phyloP scores from a whole-genome alignment of 2,329 filamentous ascomycete species.

The Neodidymelliopsis sp. region DNA sequence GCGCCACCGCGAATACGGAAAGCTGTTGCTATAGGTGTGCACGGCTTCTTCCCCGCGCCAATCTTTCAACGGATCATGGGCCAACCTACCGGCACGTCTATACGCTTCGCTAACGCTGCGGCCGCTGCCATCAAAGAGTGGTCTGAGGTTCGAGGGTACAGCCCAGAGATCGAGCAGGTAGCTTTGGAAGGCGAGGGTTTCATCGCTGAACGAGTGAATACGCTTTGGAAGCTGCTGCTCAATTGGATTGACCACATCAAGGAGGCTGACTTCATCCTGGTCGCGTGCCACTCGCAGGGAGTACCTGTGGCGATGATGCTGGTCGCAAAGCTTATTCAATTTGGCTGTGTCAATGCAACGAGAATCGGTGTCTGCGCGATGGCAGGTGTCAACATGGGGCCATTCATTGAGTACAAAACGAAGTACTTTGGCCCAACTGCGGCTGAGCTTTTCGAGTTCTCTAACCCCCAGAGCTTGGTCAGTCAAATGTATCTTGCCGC shows the following conservation, averaged over 20 bases:
- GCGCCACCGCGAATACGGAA: constrained; percentile 78
- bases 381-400: constrained; percentile 92
- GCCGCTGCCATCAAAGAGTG: constrained; percentile 85
- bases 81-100: constrained; percentile 92
- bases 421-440: constrained; percentile 88
- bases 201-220: constrained; percentile 86
- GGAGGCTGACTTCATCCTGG: constrained; percentile 83
- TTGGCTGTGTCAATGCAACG: constrained; percentile 76
- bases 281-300: constrained; percentile 96
- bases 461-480: constrained; percentile 79
- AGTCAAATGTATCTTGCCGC: constrained; percentile 82
- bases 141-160: constrained; percentile 72
- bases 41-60: constrained; percentile 90
- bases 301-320: constrained; percentile 94
- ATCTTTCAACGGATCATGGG: constrained; percentile 90
- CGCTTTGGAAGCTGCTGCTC: constrained; percentile 90
- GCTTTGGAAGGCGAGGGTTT: constrained; percentile 94
- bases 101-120: constrained; percentile 88
- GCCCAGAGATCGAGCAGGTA: constrained; percentile 89
- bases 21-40: constrained; percentile 90
- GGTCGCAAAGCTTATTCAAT: constrained; percentile 87
- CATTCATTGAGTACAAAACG: constrained; percentile 90
- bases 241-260: constrained; percentile 95
- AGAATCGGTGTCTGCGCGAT: constrained; percentile 86
- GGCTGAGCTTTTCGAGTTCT: constrained; percentile 95